Base-by-base conservation (phyloP, 2,329 filamentous ascomycete species). In the Pseudogymnoascus sp. region DNA sequence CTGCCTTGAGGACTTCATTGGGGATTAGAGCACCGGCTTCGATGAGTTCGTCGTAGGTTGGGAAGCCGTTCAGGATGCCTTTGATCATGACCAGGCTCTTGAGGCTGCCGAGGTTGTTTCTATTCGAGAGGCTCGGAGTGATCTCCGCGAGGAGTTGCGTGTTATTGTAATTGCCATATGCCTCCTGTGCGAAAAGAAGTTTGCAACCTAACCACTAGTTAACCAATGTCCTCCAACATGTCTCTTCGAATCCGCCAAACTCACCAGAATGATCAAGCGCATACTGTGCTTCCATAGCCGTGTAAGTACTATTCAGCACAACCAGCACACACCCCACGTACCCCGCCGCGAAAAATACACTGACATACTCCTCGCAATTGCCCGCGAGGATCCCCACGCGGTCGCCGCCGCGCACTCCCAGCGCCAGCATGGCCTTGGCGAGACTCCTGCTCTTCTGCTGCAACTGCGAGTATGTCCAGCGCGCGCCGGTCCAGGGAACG, bases 231-330 rank as follows among this genome's bases (percentile, higher is more conserved):
- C 19, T 5, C 3, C 13, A 50, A 2, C 40, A 29, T 2, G 13
- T 29, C 44, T 50, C 44, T 29, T 19, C n/a, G 38, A 42, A 19
- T 3, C 16, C 1, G 40, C 16, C 38, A 21, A 16, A 73, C 78
- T 68, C 75, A 88, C 86, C 85, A 14, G 87, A 86, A 70, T 91
- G 90, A 62, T 82, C 81, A 29, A 93, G 74, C 8, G 87, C 89
- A 73, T 89, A 88, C 72, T 86, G 81, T 59, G 88, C 85, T 75
- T 93, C 89, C 1, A 82, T 83, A 1, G 86, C 81, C 1, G 89
- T 93, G 72, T 93, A 93, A 0, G 89, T 93, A 75, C 91, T 93
- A 76, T 93, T 93, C 67, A 93, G 77, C 50, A 92, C 90, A 29
- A 92, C 89, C 61, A 92, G 78, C 53, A 88, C 85, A 56, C 82